A percentile compares a stretch with the other conserved stretches of the same genome.
Conservation (phyloP, 192 early-diverging fungal genomes). For the Spinellus fusiger region DNA sequence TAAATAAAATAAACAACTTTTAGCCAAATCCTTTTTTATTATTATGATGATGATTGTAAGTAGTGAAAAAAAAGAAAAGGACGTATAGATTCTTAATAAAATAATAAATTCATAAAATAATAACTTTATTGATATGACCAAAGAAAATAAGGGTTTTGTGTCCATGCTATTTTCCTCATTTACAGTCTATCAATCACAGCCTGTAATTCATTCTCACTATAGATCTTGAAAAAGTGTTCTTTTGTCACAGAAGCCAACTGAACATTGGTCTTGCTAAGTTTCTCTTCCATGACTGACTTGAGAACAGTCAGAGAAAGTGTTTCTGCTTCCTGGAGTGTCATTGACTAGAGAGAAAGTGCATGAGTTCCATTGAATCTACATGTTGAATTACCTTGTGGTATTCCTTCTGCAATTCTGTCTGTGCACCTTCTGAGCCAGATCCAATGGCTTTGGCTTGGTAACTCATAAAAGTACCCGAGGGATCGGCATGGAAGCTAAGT, state of each 20-base stretch:
- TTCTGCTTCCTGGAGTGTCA: slow-evolving; percentile 85
- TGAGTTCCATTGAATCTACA: neutral
- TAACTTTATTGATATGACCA: too few species aligned
- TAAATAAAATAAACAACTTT: neutral
- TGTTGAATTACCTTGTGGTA: slow-evolving; percentile 71
- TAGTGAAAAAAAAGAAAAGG: neutral
- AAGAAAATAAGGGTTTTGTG: too few species aligned
- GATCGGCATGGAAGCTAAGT: slow-evolving; percentile 86
- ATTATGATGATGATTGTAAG: neutral
- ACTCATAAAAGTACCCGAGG: slow-evolving; percentile 93
- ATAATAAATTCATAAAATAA: too few species aligned
- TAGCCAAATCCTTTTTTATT: neutral
- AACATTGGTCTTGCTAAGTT: slow-evolving; percentile 92
- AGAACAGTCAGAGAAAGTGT: slow-evolving; percentile 89
- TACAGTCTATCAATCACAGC: slow-evolving; percentile 67
- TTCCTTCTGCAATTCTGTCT: slow-evolving; percentile 95
- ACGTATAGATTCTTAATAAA: too few species aligned
- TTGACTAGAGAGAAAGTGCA: slow-evolving; percentile 41
- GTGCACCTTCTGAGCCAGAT: slow-evolving; percentile 97
- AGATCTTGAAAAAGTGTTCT: slow-evolving; percentile 72
- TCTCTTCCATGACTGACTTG: slow-evolving; percentile 99
- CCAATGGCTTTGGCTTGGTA: slow-evolving; percentile 99
- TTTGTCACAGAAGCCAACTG: slow-evolving; percentile 87
- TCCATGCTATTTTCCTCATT: slow-evolving; percentile 3
- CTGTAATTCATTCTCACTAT: slow-evolving; percentile 76